Conservation (phyloP, 23 red algal genomes). For the Gracilaria caudata region DNA sequence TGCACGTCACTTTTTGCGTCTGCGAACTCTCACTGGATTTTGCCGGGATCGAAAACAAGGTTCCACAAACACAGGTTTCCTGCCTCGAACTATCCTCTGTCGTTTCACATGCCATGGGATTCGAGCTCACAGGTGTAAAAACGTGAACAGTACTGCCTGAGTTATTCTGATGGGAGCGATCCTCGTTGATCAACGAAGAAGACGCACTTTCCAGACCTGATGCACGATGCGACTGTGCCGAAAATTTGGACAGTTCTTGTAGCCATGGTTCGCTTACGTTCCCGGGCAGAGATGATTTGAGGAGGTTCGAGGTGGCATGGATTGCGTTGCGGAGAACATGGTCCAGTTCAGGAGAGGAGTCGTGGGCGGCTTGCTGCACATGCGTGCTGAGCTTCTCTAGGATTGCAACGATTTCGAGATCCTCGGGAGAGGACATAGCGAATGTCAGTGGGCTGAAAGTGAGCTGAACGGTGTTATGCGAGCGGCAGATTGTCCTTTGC, state of each 20-base stretch:
- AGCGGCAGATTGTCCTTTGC: neutral
- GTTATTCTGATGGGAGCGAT: neutral
- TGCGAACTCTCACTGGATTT: neutral
- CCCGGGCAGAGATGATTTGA: neutral
- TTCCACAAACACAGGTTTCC: neutral
- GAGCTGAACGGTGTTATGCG: neutral
- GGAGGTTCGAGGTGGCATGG: neutral
- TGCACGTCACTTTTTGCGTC: neutral
- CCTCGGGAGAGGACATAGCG: constrained; percentile 1
- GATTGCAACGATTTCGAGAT: neutral
- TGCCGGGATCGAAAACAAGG: neutral
- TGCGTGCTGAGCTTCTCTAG: constrained; percentile 18
- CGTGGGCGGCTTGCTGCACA: constrained; percentile 5
- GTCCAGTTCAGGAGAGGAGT: constrained; percentile 1
- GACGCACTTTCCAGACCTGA: neutral
- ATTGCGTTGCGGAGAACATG: constrained; percentile 14
- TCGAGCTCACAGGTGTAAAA: neutral
- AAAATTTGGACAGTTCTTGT: neutral
- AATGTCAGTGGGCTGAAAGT: neutral
- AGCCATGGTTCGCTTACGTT: constrained; percentile 17
- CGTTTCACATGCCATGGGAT: neutral
- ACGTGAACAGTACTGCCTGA: neutral
- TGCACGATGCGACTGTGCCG: neutral
- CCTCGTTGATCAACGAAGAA: neutral
- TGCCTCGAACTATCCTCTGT: neutral